Base-by-base conservation (phyloP, 2,329 filamentous ascomycete genomes). In the Fusarium tanahbumbuense region DNA sequence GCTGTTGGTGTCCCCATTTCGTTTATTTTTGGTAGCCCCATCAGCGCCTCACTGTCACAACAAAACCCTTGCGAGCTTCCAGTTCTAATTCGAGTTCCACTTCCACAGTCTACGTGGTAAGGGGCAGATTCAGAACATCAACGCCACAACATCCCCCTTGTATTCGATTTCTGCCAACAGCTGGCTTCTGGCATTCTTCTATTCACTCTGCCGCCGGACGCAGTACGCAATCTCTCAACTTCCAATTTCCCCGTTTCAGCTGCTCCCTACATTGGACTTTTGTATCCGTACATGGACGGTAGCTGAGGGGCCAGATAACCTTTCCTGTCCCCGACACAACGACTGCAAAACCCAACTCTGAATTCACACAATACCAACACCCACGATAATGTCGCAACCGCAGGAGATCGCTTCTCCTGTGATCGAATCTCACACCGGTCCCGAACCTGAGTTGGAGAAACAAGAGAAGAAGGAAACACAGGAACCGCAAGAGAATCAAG, bases 311-410 rank as follows among this genome's bases (percentile, higher is more conserved):
- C 67, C 64, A 71, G 69, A 69, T 60, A 63, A 58, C 56, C 67
- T 49, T 56, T 62, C 40, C 49, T 49, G 46, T 64, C 42, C 59
- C 61, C 62, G 61, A 69, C 50, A 46, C 58, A 23, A 60, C 60
- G 28, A 70, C 59, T 37, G 49, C 55, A 32, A 52, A 41, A 34
- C 58, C 53, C 44, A 44, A 44, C 25, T 37, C 42, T 41, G 37
- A 49, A 37, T 45, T n/a, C 50, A 63, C 23, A 49, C 46, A 47
- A 52, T 46, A 55, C 53, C 49, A 52, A 53, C 46, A 58, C 48
- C 48, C 55, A 55, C 56, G 70, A 40, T 60, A 72, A 81, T 81
- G 80, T 76, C 78, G 68, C 78, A 79, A 70, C 73, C 71, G 56
- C 76, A 76, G 60, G 76, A 78, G 52, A 67, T 64, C 63, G 72